Conservation (phyloP, 345 rosid genomes). For the Eucalyptus globulus region DNA sequence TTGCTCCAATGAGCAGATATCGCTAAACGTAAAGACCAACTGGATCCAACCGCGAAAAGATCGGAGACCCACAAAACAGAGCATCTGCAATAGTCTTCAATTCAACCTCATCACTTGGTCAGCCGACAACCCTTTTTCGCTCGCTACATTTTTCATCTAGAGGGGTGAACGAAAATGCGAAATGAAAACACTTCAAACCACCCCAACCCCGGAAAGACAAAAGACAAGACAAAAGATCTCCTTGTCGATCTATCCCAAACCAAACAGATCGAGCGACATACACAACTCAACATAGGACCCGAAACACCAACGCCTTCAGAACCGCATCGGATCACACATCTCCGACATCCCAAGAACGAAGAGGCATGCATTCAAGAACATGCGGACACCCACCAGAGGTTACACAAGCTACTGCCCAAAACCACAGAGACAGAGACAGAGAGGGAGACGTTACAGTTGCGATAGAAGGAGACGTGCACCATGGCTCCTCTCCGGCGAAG, state of each 20-base stretch:
- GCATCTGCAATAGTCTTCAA: not conserved
- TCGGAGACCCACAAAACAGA: not conserved
- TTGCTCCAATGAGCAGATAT: not conserved
- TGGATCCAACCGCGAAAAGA: not conserved
- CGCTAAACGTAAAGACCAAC: not conserved
- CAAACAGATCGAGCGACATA: not conserved
- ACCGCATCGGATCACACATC: not conserved
- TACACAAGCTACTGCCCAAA: not conserved
- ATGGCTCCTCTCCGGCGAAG: not conserved
- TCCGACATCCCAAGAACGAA: not conserved
- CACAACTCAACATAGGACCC: not conserved
- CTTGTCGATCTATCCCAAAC: not conserved
- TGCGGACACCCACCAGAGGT: too few relatives aligned
- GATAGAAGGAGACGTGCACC: constrained; percentile 33
- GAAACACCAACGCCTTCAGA: not conserved
- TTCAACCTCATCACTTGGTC: not conserved
- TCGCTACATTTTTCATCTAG: not conserved
- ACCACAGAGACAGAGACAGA: not conserved
- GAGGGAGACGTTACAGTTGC: constrained; percentile 21
- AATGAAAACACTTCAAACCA: not conserved
- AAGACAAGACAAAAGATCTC: not conserved
- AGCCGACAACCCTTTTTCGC: not conserved
- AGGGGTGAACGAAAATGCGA: not conserved
- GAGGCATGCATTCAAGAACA: not conserved
- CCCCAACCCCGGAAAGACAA: not conserved